These are phyloP conservation scores for Eucalyptus tenuipes DNA, from an alignment of 345 rosid genomes.

Conservation along the genomic window DNA sequence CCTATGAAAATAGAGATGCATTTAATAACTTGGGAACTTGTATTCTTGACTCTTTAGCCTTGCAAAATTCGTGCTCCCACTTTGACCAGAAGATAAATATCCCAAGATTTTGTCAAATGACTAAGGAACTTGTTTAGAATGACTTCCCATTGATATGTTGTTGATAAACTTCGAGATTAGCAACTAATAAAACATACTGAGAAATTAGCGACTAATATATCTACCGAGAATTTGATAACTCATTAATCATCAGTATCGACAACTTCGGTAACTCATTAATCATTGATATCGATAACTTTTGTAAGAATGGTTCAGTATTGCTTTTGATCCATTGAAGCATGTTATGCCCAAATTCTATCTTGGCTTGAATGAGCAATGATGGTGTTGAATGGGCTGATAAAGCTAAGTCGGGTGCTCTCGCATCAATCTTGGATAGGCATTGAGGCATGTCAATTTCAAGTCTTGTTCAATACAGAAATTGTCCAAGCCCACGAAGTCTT, in stretches of 20 bases:
- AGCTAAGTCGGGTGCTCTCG: background rate
- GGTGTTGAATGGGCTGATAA: background rate
- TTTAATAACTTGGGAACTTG: background rate
- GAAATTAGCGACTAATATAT: background rate
- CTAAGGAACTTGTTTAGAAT: background rate
- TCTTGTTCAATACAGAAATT: rapidly evolving
- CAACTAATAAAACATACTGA: too few species aligned
- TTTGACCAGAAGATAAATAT: too few species aligned
- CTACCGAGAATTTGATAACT: background rate
- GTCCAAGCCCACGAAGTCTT: too few species aligned
- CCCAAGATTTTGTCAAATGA: background rate
- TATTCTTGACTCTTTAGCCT: background rate
- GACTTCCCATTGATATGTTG: background rate
- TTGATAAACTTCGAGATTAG: background rate
- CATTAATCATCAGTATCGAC: rapidly evolving
- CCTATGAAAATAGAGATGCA: background rate
- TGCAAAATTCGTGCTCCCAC: background rate
- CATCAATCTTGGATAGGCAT: background rate
- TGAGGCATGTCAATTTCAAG: too few species aligned
- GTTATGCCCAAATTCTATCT: background rate
- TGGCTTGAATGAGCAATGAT: background rate
- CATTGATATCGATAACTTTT: too few species aligned
- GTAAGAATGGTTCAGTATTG: background rate
- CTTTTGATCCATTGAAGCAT: background rate
- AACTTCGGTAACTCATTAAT: background rate